Evolutionary conservation across 164 flowering plant species (phyloP).

Genomic region (Berberis vulgaris): DNA sequence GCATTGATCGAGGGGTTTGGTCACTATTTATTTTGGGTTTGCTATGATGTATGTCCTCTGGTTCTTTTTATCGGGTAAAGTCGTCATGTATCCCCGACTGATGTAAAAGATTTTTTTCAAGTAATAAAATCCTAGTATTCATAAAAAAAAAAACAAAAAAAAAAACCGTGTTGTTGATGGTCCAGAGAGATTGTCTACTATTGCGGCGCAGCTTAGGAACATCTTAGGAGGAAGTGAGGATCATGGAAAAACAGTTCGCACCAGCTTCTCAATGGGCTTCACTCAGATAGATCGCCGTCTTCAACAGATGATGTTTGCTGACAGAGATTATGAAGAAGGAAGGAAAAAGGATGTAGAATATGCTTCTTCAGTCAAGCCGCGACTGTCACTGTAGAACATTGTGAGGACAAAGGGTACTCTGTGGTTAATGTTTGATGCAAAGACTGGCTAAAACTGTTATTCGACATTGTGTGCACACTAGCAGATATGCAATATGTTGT

Average conservation of each 20-base stretch:
- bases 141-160: too few relatives aligned
- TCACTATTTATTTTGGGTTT: too few relatives aligned
- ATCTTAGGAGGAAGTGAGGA: constrained; percentile 50
- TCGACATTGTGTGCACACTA: constrained; percentile 83
- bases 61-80: too few relatives aligned
- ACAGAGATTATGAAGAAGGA: constrained; percentile 58
- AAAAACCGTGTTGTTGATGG: too few relatives aligned
- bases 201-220: constrained; percentile 75
- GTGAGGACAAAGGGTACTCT: constrained; percentile 70
- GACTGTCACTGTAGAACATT: constrained; percentile 48
- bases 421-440: constrained; percentile 65
- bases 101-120: too few relatives aligned
- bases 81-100: too few relatives aligned
- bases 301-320: constrained; percentile 81
- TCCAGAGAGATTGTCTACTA: constrained; percentile 35
- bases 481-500: constrained; percentile 92
- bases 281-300: constrained; percentile 74
- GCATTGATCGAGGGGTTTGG: too few relatives aligned
- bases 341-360: constrained; percentile 20
- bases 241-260: constrained; percentile 37
- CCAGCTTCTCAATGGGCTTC: constrained; percentile 59
- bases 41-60: too few relatives aligned
- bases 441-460: constrained; percentile 71
- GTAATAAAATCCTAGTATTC: too few relatives aligned
- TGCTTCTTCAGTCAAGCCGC: constrained; percentile 31